Percentiles rank a stretch among this genome's conserved stretches.
Evolutionary conservation across 176 grass and related monocot species (phyloP).

Genomic region (Phoenix dactylifera): DNA sequence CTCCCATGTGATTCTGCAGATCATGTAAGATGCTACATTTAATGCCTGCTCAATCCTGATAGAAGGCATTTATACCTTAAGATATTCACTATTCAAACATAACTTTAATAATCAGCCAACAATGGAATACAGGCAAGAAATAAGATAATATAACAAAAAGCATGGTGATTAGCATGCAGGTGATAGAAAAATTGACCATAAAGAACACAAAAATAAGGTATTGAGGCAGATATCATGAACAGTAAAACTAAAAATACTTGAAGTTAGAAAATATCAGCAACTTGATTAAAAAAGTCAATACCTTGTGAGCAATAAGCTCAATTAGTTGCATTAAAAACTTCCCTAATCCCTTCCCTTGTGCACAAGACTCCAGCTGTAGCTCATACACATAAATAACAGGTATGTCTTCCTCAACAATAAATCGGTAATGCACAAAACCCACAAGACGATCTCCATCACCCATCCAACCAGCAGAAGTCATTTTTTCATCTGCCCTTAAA

Average conservation of each 20-base stretch:
- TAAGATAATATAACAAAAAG: too few relatives aligned
- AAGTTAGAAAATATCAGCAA: too few relatives aligned
- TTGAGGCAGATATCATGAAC: too few relatives aligned
- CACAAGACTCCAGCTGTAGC: conserved; percentile 58
- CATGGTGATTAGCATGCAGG: too few relatives aligned
- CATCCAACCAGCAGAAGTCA: conserved; percentile 2
- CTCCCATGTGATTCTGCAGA: conserved; percentile 61
- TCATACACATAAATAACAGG: conserved; percentile 91
- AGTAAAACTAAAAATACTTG: too few relatives aligned
- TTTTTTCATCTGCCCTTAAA: conserved; percentile 7
- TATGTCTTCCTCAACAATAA: conserved; percentile 78
- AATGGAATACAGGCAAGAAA: too few relatives aligned
- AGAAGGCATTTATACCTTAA: conserved; percentile 9
- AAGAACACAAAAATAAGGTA: too few relatives aligned
- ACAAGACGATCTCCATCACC: conserved; percentile 27
- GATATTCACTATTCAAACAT: not conserved
- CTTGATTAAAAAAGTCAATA: conserved; percentile 13
- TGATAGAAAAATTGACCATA: too few relatives aligned
- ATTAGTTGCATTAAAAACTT: conserved; percentile 80
- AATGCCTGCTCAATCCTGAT: not conserved
- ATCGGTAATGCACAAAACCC: conserved; percentile 81
- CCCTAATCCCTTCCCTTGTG: conserved; percentile 62
- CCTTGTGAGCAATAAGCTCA: conserved; percentile 75
- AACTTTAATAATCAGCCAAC: too few relatives aligned
- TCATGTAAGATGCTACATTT: conserved; percentile 4